A percentile compares a stretch with the other conserved stretches of the same genome.
Conservation (phyloP, 257 asterid species). For the Solanum etuberosum region DNA sequence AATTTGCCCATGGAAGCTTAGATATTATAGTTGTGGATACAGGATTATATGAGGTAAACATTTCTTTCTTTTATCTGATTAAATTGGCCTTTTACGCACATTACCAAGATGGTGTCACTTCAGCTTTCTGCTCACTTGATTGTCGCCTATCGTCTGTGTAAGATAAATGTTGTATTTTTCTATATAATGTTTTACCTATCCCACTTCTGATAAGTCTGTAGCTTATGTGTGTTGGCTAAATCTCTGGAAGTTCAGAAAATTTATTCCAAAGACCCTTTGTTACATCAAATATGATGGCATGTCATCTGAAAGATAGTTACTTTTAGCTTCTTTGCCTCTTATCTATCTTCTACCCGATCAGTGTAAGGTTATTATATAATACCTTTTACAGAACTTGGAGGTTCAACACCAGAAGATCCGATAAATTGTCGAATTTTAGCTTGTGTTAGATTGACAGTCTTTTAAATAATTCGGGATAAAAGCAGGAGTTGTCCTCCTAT, state of each 20-base stretch:
- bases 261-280: neutral
- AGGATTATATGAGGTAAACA: constrained; percentile 31
- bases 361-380: neutral
- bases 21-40: constrained; percentile 47
- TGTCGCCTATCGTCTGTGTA: neutral
- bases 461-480: neutral
- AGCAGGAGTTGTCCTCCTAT: neutral
- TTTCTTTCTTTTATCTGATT: neutral
- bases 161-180: neutral
- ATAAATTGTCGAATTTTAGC: neutral
- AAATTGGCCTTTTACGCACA: neutral
- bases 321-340: neutral
- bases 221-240: neutral
- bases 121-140: neutral
- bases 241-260: neutral
- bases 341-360: neutral
- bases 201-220: neutral
- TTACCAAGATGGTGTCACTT: neutral
- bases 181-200: neutral
- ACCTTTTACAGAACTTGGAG: neutral
- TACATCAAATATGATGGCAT: neutral
- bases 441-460: neutral
- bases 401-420: neutral
- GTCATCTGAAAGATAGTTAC: neutral
- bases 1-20: constrained; percentile 25